phyloP scores from a whole-genome alignment of 192 early-diverging fungal genomes.

The Mortierella antarctica region DNA sequence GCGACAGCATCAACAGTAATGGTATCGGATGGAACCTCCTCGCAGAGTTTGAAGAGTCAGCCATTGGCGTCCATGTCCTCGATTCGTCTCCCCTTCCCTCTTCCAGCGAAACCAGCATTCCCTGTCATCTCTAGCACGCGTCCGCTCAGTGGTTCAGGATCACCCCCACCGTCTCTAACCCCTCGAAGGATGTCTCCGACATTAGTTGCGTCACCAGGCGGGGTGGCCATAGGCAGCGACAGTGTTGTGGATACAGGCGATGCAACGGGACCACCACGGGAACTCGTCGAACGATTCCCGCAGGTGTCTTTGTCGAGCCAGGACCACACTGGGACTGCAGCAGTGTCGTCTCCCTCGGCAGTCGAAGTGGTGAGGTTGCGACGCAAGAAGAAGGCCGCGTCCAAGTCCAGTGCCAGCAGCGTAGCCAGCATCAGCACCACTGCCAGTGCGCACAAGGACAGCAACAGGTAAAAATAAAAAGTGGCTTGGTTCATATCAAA shows the following conservation, averaged over 20 bases:
- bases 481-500: too few relatives aligned
- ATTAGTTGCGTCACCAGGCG: neutral
- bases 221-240: neutral
- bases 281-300: conserved; percentile 30
- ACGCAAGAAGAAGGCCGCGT: conserved; percentile 34
- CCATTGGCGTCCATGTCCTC: neutral
- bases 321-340: conserved; percentile 3
- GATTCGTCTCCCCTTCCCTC: conserved; percentile 29
- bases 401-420: conserved; percentile 36
- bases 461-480: neutral
- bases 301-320: conserved; percentile 8
- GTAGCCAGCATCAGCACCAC: conserved; percentile 22
- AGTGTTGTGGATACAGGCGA: neutral
- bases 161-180: conserved; percentile 8
- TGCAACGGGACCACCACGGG: neutral
- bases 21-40: too few relatives aligned
- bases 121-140: conserved; percentile 29
- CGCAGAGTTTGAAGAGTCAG: too few relatives aligned
- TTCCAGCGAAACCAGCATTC: conserved; percentile 44
- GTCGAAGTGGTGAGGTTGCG: conserved; percentile 46
- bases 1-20: too few relatives aligned
- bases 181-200: conserved; percentile 2
- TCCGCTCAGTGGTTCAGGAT: conserved; percentile 6
- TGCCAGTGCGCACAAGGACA: conserved; percentile 9
- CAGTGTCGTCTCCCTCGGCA: conserved; percentile 2